Conservation (phyloP, 1,139 yeast species). For the Scheffersomyces stambukii region DNA sequence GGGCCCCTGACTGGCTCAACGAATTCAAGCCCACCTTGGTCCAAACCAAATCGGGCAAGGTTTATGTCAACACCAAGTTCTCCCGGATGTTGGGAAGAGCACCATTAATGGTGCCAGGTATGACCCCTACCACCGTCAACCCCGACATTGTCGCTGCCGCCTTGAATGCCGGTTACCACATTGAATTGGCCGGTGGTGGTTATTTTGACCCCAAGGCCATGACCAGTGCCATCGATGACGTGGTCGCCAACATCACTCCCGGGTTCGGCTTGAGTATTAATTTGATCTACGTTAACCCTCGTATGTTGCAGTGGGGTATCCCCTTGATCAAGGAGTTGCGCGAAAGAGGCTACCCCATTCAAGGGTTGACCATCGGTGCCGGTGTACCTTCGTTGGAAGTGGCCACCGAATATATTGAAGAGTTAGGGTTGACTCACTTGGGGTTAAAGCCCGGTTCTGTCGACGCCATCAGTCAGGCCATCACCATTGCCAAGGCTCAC, state of each 20-base stretch:
- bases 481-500: conserved; percentile 90
- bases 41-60: conserved; percentile 66
- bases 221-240: conserved; percentile 71
- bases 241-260: conserved; percentile 62
- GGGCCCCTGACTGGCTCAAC: conserved; percentile 86
- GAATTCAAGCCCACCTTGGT: conserved; percentile 85
- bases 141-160: conserved; percentile 93
- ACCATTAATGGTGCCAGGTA: conserved; percentile 97
- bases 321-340: conserved; percentile 89
- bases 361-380: conserved; percentile 96
- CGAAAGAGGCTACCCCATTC: conserved; percentile 90
- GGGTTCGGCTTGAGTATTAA: conserved; percentile 91
- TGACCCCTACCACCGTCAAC: conserved; percentile 97
- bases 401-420: conserved; percentile 91
- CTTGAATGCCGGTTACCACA: conserved; percentile 92
- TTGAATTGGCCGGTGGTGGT: conserved; percentile 99
- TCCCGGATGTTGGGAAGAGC: conserved; percentile 91
- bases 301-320: conserved; percentile 98
- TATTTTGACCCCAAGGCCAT: conserved; percentile 72
- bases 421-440: conserved; percentile 87
- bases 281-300: conserved; percentile 92
- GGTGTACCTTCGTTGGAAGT: conserved; percentile 99
- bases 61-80: conserved; percentile 89
- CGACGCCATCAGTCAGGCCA: conserved; percentile 83
- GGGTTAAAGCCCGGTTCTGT: conserved; percentile 98